A percentile compares a stretch with the other conserved stretches of the same genome.
Conservation (phyloP, 225 moss, liverwort and hornwort species). For the Straminergon stramineum region DNA sequence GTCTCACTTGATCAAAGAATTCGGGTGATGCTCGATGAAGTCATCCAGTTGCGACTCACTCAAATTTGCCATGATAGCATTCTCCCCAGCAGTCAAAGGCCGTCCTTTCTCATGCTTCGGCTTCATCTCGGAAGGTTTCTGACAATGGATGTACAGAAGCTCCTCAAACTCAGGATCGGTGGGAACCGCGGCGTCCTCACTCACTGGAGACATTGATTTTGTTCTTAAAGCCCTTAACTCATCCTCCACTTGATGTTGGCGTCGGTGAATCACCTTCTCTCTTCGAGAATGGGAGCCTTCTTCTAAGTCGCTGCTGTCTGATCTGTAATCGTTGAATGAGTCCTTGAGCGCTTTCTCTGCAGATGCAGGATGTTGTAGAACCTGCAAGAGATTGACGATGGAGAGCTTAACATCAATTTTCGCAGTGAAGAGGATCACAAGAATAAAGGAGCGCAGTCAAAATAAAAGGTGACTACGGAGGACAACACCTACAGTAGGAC, state of each 20-base stretch:
- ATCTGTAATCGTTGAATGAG: neutral
- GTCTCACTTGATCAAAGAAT: slow-evolving; percentile 54
- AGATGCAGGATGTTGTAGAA: neutral
- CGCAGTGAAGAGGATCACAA: neutral
- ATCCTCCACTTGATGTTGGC: neutral
- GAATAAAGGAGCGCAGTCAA: neutral
- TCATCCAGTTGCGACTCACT: slow-evolving; percentile 75
- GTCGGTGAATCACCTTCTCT: slow-evolving; percentile 9
- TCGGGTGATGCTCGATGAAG: slow-evolving; percentile 44
- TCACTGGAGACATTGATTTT: neutral
- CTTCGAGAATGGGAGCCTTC: slow-evolving; percentile 1
- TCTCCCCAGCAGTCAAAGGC: slow-evolving; percentile 50
- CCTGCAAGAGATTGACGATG: neutral
- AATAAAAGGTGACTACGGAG: neutral
- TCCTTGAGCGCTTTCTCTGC: neutral
- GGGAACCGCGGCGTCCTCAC: neutral
- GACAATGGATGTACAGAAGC: slow-evolving; percentile 74
- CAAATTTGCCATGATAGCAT: slow-evolving; percentile 82
- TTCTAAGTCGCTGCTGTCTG: slow-evolving; percentile 11
- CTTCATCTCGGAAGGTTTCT: slow-evolving; percentile 80
- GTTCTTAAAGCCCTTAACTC: neutral
- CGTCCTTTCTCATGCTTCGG: slow-evolving; percentile 59
- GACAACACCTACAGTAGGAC: neutral
- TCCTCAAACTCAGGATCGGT: slow-evolving; percentile 61
- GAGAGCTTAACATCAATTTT: neutral